Base-by-base conservation (phyloP, 2,329 filamentous ascomycete species). In the Calonectria fujianensis region DNA sequence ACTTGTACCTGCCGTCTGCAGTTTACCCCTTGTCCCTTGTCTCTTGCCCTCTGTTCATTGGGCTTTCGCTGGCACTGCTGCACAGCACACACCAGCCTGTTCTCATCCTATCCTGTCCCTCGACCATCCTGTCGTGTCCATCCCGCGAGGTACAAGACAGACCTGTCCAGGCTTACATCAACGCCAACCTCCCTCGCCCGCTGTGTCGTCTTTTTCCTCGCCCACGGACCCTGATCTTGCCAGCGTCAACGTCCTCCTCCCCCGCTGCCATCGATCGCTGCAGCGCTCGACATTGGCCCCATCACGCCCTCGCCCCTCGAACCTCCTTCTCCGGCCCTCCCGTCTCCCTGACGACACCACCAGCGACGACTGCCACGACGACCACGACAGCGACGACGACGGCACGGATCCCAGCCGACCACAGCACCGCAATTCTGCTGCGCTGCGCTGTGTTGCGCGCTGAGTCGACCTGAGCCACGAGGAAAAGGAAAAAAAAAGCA, bases 111-210 rank as follows among this genome's bases (percentile, higher is more conserved):
- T 41, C 27, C 29, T 50, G 16, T 61, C 67, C 68, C 48, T 70
- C 52, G n/a, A 50, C 11, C 11, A 32, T 32, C 54, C 64, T 67
- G 32, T 52, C 20, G 24, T 39, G 57, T 61, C 57, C 57, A 61
- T 61, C 57, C 32, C 57, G 57, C 57, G n/a, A 61, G 20, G 52
- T 35, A 57, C 29, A 35, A 32, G 52, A 61, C n/a, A 29, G 13
- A 50, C 67, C 72, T 69, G 69, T 18, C 50, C 72, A 73, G 68
- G 75, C 72, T 69, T 69, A 76, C 73, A 75, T 65, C 78, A 76
- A 74, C 76, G 57, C 75, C 73, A 75, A 72, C 76, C 74, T 75
- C 73, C 74, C 68, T 80, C 72, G 74, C 73, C 69, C 51, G 14
- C 66, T 63, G 68, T 77, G 73, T 41, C 68, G 45, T 39, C 61